These are phyloP conservation scores for Geopyxis carbonaria DNA, from an alignment of 495 filamentous ascomycete species.

Conservation along the genomic window DNA sequence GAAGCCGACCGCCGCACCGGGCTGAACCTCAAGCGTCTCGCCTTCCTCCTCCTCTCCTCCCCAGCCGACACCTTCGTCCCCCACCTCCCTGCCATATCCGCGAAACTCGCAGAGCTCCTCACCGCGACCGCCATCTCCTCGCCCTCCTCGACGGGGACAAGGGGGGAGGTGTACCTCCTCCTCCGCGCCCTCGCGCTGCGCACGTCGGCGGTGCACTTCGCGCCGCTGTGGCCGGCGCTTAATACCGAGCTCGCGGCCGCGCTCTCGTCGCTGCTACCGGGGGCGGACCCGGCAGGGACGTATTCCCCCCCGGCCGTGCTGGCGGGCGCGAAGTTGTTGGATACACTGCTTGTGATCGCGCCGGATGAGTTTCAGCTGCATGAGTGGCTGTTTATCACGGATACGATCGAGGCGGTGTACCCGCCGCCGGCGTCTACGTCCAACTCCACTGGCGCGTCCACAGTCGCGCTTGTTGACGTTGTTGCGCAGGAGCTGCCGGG, in stretches of 20 bases:
- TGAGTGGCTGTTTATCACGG: conserved; percentile 92
- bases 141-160: conserved; percentile 72
- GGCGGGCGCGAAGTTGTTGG: conserved; percentile 84
- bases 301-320: conserved; percentile 60
- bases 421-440: too few species aligned
- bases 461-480: conserved; percentile 69
- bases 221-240: conserved; percentile 74
- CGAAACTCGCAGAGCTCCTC: conserved; percentile 74
- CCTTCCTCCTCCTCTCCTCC: conserved; percentile 56
- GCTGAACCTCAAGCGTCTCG: conserved; percentile 70
- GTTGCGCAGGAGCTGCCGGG: conserved; percentile 63
- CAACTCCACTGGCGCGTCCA: conserved; percentile 42
- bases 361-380: conserved; percentile 92
- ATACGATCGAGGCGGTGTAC: conserved; percentile 93
- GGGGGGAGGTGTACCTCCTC: conserved; percentile 79
- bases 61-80: conserved; percentile 60
- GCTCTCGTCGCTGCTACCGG: conserved; percentile 55
- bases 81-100: conserved; percentile 53
- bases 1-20: conserved; percentile 91
- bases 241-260: conserved; percentile 74
- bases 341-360: conserved; percentile 61
- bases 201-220: conserved; percentile 57
- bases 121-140: conserved; percentile 76
- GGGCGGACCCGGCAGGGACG: conserved; percentile 42
- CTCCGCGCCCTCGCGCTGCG: conserved; percentile 64